Evolutionary conservation across 352 stramenopile species (phyloP).

Genomic region (Thraustotheca clavata): DNA sequence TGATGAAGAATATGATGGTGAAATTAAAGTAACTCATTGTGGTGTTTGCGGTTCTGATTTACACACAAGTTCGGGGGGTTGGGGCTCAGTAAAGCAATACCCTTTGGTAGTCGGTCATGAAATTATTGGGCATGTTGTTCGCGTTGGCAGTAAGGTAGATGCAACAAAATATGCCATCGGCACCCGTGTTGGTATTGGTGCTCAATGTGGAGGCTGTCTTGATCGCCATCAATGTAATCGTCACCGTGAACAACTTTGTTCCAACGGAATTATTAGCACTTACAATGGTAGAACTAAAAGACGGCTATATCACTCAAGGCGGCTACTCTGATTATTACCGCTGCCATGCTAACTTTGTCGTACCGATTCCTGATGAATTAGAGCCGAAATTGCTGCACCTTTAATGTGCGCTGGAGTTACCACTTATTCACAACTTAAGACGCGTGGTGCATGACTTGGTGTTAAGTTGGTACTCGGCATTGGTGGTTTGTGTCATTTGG

Average conservation of each 20-base stretch:
- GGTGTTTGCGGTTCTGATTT: constrained; percentile 30
- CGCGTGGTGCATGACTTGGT: constrained; percentile 39
- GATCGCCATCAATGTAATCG: constrained; percentile 31
- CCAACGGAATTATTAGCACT: constrained; percentile 21
- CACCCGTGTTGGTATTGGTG: constrained; percentile 41
- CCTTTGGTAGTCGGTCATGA: constrained; percentile 52
- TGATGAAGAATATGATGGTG: constrained; percentile 24
- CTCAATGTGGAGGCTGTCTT: constrained; percentile 36
- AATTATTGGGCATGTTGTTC: constrained; percentile 38
- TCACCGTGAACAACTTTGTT: constrained; percentile 35
- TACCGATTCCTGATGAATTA: constrained; percentile 67
- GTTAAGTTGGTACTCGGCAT: constrained; percentile 71
- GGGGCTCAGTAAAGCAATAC: constrained; percentile 24
- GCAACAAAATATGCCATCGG: constrained; percentile 47
- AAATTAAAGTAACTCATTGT: constrained; percentile 28
- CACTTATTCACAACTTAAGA: constrained; percentile 62
- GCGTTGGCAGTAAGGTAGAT: constrained; percentile 20
- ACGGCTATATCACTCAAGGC: constrained; percentile 32
- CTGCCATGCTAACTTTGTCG: constrained; percentile 46
- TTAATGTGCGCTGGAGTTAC: constrained; percentile 85
- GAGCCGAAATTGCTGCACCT: constrained; percentile 39
- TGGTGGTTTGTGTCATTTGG: constrained; percentile 79
- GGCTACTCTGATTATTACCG: constrained; percentile 72
- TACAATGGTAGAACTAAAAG: constrained; percentile 26
- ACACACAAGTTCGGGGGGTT: constrained; percentile 26